phyloP scores from a whole-genome alignment of 1,139 yeast species.

The Zygoascus sp. region DNA sequence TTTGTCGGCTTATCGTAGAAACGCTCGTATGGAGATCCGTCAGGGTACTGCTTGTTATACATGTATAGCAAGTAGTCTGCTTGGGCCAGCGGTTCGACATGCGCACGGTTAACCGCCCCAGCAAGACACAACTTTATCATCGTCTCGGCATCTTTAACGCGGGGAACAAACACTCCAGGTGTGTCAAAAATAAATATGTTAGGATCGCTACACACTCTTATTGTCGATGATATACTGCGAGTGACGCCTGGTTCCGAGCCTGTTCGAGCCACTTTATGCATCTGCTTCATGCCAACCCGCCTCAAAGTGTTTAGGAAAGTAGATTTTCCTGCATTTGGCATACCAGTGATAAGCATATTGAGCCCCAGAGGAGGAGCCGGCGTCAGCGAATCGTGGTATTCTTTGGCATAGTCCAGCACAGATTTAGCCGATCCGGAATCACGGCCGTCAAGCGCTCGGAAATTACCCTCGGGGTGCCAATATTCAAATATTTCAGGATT shows the following conservation, averaged over 20 bases:
- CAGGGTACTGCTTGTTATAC: slow-evolving; percentile 47
- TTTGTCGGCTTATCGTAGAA: slow-evolving; percentile 65
- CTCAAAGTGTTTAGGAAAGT: slow-evolving; percentile 75
- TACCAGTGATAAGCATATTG: slow-evolving; percentile 73
- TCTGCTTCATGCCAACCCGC: slow-evolving; percentile 44
- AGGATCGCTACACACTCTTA: slow-evolving; percentile 58
- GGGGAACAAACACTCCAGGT: slow-evolving; percentile 88
- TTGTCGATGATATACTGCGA: slow-evolving; percentile 69
- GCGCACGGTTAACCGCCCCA: slow-evolving; percentile 69
- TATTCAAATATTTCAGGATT: slow-evolving; percentile 36
- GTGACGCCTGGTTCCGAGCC: slow-evolving; percentile 95
- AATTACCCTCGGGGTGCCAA: slow-evolving; percentile 49
- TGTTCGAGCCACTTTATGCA: slow-evolving; percentile 70
- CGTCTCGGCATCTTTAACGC: slow-evolving; percentile 58
- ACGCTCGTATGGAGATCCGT: slow-evolving; percentile 37
- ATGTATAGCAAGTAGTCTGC: slow-evolving; percentile 80
- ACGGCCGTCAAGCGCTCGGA: slow-evolving; percentile 58
- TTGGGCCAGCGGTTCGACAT: slow-evolving; percentile 76
- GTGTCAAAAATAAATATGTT: slow-evolving; percentile 77
- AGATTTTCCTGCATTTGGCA: slow-evolving; percentile 99
- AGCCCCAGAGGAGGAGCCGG: slow-evolving; percentile 82
- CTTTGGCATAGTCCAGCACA: slow-evolving; percentile 48
- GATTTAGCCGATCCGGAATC: slow-evolving; percentile 47
- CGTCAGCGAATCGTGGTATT: slow-evolving; percentile 21
- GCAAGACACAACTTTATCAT: slow-evolving; percentile 73